phyloP scores from a whole-genome alignment of 2,329 filamentous ascomycete species.

The Triangularia setosa region DNA sequence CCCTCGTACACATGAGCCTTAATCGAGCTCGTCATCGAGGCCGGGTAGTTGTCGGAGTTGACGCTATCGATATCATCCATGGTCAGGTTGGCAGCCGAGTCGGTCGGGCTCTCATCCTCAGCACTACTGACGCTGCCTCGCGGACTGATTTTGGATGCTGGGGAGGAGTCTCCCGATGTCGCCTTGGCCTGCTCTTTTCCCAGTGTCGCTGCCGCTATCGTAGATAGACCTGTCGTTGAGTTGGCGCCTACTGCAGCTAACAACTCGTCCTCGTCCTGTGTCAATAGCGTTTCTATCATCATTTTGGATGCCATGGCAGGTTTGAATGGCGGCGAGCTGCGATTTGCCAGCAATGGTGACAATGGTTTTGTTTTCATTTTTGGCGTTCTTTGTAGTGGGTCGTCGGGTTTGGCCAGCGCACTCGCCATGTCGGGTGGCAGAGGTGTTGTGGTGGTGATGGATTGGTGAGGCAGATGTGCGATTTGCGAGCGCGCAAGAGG shows the following conservation, averaged over 20 bases:
- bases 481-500: neutral
- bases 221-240: neutral
- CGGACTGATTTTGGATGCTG: neutral
- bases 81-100: neutral
- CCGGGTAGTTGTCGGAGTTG: slow-evolving; percentile 23
- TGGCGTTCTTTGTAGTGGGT: neutral
- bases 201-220: neutral
- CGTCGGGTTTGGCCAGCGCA: neutral
- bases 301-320: neutral
- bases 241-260: neutral
- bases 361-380: neutral
- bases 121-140: neutral
- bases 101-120: neutral
- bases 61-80: neutral
- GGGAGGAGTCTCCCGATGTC: neutral
- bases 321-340: neutral
- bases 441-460: neutral
- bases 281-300: neutral
- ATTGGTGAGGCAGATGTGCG: no score
- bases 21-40: slow-evolving; percentile 29
- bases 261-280: neutral
- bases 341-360: neutral
- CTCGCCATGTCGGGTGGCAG: no score
- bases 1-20: slow-evolving; percentile 32
- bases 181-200: neutral